Conservation (phyloP, 805 yeast species). For the Cyberlindnera bimundalis region DNA sequence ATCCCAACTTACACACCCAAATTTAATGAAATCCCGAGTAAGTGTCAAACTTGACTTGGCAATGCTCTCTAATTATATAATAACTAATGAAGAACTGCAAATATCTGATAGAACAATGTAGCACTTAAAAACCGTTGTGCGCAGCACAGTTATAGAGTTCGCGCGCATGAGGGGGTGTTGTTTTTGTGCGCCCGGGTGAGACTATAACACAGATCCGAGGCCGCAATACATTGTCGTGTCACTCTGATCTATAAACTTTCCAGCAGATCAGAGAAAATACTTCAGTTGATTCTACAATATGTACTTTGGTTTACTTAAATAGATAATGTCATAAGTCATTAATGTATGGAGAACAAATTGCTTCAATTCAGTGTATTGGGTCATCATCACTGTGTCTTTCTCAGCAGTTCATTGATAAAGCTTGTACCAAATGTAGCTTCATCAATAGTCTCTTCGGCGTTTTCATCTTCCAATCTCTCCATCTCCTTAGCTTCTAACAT, state of each 20-base stretch:
- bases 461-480: constrained; percentile 9
- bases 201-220: no score
- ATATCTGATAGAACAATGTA: neutral
- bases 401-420: constrained; percentile 15
- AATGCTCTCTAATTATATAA: neutral
- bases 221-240: no score
- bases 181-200: no score
- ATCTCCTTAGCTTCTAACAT: constrained; percentile 46
- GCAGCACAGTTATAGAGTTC: no score
- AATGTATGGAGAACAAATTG: neutral
- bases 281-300: no score
- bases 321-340: constrained; percentile 1
- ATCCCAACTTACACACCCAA: neutral
- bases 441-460: neutral
- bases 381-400: constrained; percentile 6
- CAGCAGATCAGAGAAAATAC: no score
- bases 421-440: constrained; percentile 10
- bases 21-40: constrained; percentile 1
- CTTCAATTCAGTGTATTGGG: no score
- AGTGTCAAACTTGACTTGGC: neutral
- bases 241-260: no score
- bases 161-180: no score
- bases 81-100: constrained; percentile 3
- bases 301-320: neutral
- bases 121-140: no score